Conservation (phyloP, 2,329 filamentous ascomycete genomes). For the Alternaria arbusti region DNA sequence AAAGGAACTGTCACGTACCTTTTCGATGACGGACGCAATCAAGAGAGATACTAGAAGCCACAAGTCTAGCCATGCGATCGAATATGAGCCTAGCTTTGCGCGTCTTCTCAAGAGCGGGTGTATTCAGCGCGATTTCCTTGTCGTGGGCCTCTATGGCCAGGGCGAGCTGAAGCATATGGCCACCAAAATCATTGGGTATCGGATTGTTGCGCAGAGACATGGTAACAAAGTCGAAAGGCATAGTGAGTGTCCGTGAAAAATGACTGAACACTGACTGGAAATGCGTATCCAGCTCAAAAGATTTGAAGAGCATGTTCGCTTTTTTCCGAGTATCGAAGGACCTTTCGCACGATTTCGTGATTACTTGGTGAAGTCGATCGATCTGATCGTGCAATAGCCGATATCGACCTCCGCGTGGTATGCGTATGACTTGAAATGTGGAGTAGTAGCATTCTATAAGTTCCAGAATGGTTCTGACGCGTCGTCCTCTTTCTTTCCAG, state of each 20-base stretch:
- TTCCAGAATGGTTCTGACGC: constrained; percentile 17
- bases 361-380: constrained; percentile 53
- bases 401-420: constrained; percentile 55
- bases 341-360: constrained; percentile 47
- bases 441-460: constrained; percentile 55
- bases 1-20: constrained; percentile 16
- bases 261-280: constrained; percentile 60
- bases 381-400: constrained; percentile 60
- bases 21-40: constrained; percentile 50
- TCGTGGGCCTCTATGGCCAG: constrained; percentile 41
- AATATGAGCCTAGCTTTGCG: constrained; percentile 46
- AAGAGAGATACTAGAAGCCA: constrained; percentile 59
- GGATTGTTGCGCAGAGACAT: constrained; percentile 55
- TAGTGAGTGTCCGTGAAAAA: constrained; percentile 53
- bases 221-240: constrained; percentile 60
- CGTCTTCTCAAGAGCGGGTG: constrained; percentile 23
- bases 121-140: background rate
- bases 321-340: constrained; percentile 13
- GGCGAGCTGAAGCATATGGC: constrained; percentile 58
- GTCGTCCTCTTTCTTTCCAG: constrained; percentile 13
- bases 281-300: constrained; percentile 56
- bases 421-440: constrained; percentile 54
- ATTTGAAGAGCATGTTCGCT: constrained; percentile 53
- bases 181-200: constrained; percentile 57
- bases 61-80: constrained; percentile 36